Evolutionary conservation across 2,329 filamentous ascomycete species (phyloP), one percentile per base, ranked within the genome.

Genomic region (Diaporthe helianthi): DNA sequence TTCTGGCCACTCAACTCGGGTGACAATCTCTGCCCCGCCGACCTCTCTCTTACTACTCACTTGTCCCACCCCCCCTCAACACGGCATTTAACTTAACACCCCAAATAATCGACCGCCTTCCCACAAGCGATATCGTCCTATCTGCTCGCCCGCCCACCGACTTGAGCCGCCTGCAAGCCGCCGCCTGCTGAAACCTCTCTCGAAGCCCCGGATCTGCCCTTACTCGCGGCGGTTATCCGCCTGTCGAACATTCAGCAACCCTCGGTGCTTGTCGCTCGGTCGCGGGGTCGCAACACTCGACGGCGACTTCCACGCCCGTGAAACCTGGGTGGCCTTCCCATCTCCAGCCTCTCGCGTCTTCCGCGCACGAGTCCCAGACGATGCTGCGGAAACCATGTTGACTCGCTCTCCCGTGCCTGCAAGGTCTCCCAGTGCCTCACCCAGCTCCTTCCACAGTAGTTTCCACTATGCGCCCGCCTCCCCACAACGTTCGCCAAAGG

Each of bases 351-450:
- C 12, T 65, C 46, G 75, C 78, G 85, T 79, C 58, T 60, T 51
- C 47, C 65, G 51, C 47, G 49, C 38, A 22, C 53, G 46, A 58
- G 54, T 55, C 47, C 51, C 64, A 46, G 38, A 69, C 12, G 78
- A 85, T 84, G 83, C 80, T 79, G 78, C 79, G 79, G 79, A 79
- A 81, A 86, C 79, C 82, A 88, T 88, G 86, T 84, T 88, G 84
- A 86, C 85, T 79, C 86, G 85, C 76, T 87, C 86, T 76, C 85
- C 85, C 71, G 80, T 84, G 73, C 80, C 84, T 76, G 77, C 83
- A 77, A 79, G 79, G 76, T 81, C 84, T 74, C 80, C 83, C 80
- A 86, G 83, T 82, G 82, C 83, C 76, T 87, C 86, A 63, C 84
- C 85, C 71, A 79, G 75, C 74, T 79, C 80, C 74, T 81, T 83